Percentiles rank a stretch among this genome's conserved stretches.
phyloP scores from a whole-genome alignment of 768 basidiomycete genomes.

The Russula olivacea region DNA sequence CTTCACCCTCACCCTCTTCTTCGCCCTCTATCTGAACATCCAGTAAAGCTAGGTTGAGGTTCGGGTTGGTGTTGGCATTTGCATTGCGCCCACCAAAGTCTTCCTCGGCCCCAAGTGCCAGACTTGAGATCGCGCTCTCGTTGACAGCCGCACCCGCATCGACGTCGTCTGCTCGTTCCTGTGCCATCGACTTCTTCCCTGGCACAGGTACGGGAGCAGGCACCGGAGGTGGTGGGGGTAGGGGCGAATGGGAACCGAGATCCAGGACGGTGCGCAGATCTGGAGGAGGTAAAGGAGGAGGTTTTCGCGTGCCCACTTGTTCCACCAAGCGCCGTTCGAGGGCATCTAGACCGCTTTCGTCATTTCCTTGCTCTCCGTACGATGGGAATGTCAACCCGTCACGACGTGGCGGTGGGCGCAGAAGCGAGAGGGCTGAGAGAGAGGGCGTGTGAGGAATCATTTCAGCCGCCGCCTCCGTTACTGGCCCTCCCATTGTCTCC shows the following conservation, averaged over 20 bases:
- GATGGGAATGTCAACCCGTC: background rate
- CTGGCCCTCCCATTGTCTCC: constrained; percentile 22
- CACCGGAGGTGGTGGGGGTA: background rate
- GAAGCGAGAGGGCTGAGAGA: constrained; percentile 31
- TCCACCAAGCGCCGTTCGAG: constrained; percentile 61
- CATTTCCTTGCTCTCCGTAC: constrained; percentile 4
- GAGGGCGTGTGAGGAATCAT: constrained; percentile 27
- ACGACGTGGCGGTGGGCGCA: constrained; percentile 26
- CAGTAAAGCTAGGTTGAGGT: constrained; percentile 27
- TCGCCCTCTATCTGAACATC: background rate
- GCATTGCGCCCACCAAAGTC: constrained; percentile 32
- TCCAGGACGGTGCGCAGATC: constrained; percentile 36
- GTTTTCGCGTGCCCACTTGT: constrained; percentile 64
- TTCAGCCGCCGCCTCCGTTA: background rate
- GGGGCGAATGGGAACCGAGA: background rate
- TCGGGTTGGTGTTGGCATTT: constrained; percentile 30
- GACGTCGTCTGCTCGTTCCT: constrained; percentile 28
- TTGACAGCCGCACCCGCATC: constrained; percentile 28
- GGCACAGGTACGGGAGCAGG: constrained; percentile 12
- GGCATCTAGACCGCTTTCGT: constrained; percentile 63
- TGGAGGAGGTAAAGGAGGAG: constrained; percentile 30
- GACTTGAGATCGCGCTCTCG: constrained; percentile 45
- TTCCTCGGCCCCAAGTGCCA: constrained; percentile 36
- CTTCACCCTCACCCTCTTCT: constrained; percentile 9
- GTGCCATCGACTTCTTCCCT: constrained; percentile 2